These are phyloP conservation scores for Scenedesmus sp. DNA, from an alignment of 163 green algal species.

Conservation along the genomic window DNA sequence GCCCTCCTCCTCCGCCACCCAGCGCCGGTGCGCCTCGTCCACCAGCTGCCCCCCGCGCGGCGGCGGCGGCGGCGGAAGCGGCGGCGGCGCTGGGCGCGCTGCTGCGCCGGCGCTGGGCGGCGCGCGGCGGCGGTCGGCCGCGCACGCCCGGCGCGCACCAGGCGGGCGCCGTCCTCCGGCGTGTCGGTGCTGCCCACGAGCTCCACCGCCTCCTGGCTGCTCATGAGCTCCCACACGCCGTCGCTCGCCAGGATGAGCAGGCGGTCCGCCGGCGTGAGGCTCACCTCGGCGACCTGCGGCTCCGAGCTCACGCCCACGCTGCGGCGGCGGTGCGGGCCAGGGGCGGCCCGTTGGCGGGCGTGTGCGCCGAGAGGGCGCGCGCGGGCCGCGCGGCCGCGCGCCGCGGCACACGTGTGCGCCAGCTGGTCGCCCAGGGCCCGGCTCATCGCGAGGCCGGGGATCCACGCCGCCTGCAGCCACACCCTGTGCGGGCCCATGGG, in stretches of 20 bases:
- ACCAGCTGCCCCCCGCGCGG: constrained; percentile 84
- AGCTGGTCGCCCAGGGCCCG: constrained; percentile 92
- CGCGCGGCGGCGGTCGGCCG: too few species aligned
- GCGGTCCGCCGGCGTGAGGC: constrained; percentile 76
- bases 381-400: neutral
- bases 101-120: neutral
- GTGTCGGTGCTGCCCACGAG: constrained; percentile 70
- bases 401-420: constrained; percentile 74
- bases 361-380: too few species aligned
- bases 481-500: constrained; percentile 91
- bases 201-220: constrained; percentile 85
- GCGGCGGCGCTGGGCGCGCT: too few species aligned
- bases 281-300: constrained; percentile 74
- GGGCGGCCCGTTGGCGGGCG: neutral
- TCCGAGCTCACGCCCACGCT: constrained; percentile 86
- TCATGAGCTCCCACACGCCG: constrained; percentile 94
- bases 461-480: constrained; percentile 85
- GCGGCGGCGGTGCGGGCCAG: constrained; percentile 2
- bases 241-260: constrained; percentile 92
- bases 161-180: constrained; percentile 75
- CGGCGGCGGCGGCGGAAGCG: too few species aligned
- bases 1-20: constrained; percentile 81
- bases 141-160: constrained; percentile 54
- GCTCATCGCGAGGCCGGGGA: constrained; percentile 92
- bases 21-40: constrained; percentile 77